Evolutionary conservation across 2,329 filamentous ascomycete species (phyloP), one percentile per base, ranked within the genome.

Genomic region (Chaetothyriales sp.): DNA sequence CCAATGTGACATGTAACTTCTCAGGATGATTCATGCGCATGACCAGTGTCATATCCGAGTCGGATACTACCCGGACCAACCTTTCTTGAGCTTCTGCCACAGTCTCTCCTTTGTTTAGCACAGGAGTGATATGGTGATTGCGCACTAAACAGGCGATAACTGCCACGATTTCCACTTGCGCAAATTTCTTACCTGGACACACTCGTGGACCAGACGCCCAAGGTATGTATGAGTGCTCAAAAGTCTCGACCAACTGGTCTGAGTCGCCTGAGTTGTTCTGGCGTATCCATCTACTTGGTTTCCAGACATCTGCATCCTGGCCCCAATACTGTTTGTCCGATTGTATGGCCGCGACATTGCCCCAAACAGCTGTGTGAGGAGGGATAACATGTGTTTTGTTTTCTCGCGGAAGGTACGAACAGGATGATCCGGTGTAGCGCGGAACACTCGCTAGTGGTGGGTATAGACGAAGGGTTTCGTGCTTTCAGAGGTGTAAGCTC

Each of bases 91-190:
- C n/a, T n/a, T n/a, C n/a, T n/a, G n/a, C n/a, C n/a, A n/a, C n/a
- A n/a, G n/a, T n/a, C n/a, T n/a, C n/a, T n/a, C n/a, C n/a, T n/a
- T n/a, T n/a, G n/a, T n/a, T n/a, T n/a, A n/a, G n/a, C n/a, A n/a
- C n/a, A n/a, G n/a, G n/a, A n/a, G n/a, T n/a, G n/a, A n/a, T n/a
- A n/a, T n/a, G n/a, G n/a, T n/a, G n/a, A n/a, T n/a, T n/a, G n/a
- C n/a, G n/a, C n/a, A n/a, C n/a, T n/a, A n/a, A n/a, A n/a, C n/a
- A n/a, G n/a, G n/a, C n/a, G n/a, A n/a, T n/a, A n/a, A 64, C 61
- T 15, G 65, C 66, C 7, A 67, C 66, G 48, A 65, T 61, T 45
- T 68, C 66, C 8, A 68, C 66, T 51, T 69, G 66, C n/a, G 63
- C 62, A 55, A 68, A 67, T 49, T 63, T 66, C 46, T 61, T 62